phyloP scores from a whole-genome alignment of 257 asterid genomes.

The Hygrophila difformis region DNA sequence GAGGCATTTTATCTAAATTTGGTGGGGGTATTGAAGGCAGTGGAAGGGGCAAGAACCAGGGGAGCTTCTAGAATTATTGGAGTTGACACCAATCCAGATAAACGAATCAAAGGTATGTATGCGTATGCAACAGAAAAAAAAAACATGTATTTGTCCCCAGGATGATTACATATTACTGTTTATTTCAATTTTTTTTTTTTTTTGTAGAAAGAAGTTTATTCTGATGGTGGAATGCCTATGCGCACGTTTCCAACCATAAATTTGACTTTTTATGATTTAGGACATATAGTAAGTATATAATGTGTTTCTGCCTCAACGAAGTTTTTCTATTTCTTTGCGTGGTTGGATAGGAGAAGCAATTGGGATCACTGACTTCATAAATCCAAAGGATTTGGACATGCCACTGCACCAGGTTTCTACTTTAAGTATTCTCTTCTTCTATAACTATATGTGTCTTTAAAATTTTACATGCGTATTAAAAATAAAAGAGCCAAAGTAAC shows the following conservation, averaged over 20 bases:
- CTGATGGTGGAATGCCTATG: too few species aligned
- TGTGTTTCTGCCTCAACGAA: too few species aligned
- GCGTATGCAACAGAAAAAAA: too few species aligned
- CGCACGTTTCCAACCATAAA: too few species aligned
- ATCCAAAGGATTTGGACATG: conserved; percentile 47
- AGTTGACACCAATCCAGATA: conserved; percentile 61
- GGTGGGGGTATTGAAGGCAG: conserved; percentile 38
- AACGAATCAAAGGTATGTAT: conserved; percentile 62
- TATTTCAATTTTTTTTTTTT: background rate
- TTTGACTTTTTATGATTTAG: too few species aligned
- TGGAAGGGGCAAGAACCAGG: conserved; percentile 76
- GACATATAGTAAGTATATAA: too few species aligned
- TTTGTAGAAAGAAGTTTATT: background rate
- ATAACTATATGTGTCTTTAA: too few species aligned
- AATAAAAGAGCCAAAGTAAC: too few species aligned
- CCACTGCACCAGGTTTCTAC: conserved; percentile 71
- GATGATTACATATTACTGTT: too few species aligned
- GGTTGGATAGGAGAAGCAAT: conserved; percentile 46
- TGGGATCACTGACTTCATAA: conserved; percentile 79
- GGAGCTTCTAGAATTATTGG: conserved; percentile 83
- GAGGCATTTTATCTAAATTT: background rate
- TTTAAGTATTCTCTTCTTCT: too few species aligned
- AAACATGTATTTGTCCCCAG: too few species aligned
- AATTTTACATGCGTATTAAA: too few species aligned
- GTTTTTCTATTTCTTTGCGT: background rate